Base-by-base conservation (phyloP, 2,329 filamentous ascomycete species). In the Penicillium aurantiogriseum region DNA sequence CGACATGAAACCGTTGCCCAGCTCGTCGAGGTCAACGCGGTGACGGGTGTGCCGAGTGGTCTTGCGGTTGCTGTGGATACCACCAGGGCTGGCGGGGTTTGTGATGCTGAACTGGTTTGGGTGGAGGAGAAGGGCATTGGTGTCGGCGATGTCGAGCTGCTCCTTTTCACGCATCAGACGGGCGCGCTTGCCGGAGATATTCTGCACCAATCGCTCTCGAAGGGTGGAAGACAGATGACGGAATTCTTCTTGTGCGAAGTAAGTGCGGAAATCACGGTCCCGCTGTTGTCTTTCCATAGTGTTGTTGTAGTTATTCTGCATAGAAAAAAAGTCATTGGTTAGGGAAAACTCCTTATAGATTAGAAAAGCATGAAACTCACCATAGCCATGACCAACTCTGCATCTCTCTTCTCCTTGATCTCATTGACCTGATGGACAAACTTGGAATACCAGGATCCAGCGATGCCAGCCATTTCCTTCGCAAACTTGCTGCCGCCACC, bases 371-470 rank as follows among this genome's bases (percentile, higher is more conserved):
- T 27, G 39, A 36, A 58, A 74, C 85, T 70, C 81, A 96, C 94
- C 82, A 89, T 88, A 64, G 96, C 84, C 69, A 88, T 85, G 7
- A 89, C 88, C 70, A 97, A 78, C 67, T 92, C 87, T 62, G 89
- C 87, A 78, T 99, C 94, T 66, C 91, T 85, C 69, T 91, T 85
- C 75, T 97, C 92, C 64, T 96, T 87, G 8, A 91, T 84, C 73
- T 95, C 88, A 71, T 97, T 95, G 53, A 97, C 85, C 60, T 93
- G 87, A 64, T 91, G 85, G 21, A 94, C 86, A 78, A 95, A 97
- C 65, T 91, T 87, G 58, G 88, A 83, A 73, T 96, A 97, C 70
- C 89, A 86, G 68, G 88, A 90, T 1, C 94, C 94, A 35, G 91
- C 83, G 65, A 85, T 74, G 33, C 80, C 81, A 43, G 80, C 77